Base-by-base conservation (phyloP, 371 early-diverging fungal genomes). In the Mucor mucedo region DNA sequence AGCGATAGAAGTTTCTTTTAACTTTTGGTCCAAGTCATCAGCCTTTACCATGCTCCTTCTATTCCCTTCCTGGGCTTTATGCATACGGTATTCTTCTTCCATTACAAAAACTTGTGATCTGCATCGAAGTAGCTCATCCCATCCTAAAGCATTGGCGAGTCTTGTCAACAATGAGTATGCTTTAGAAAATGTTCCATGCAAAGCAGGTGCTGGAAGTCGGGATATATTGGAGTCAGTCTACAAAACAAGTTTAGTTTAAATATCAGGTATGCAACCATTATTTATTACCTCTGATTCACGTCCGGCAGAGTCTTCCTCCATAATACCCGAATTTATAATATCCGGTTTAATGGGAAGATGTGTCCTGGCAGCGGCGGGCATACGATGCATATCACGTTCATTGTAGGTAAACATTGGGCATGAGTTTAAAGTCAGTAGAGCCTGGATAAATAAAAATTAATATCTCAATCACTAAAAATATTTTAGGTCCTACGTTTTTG, bases 351-450 rank as follows among this genome's bases (percentile, higher is more conserved):
- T 82, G 5, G 94, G 93, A 42, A 94, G 73, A 72, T 93, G 93
- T 9, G 89, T 87, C 45, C 88, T 84, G n/a, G 84, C 81, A 8
- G 94, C 93, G n/a, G 89, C 76, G 14, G 96, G 96, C 90, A 96
- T 93, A 30, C 95, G 88, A 57, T 95, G 96, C 67, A 91, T 75
- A 65, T 98, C 98, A 38, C 89, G 84, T 65, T 95, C 95, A 59
- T 87, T 88, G 75, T 90, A 93, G 0, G 96, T 93, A 73, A 96
- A 97, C 98, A 98, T 97, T 4, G 98, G 98, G 71, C 98, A 98
- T 5, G 95, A 92, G 73, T 98, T 98, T 66, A 98, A 83, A 0
- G 97, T 91, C 66, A 98, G 82, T 27, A 98, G 80, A 8, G 98
- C 98, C 21, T 21, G 21, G 21, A 21, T 21, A 21, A 21, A 21